Base-by-base conservation (phyloP, 164 flowering plant genomes). In the Malania oleifera region DNA sequence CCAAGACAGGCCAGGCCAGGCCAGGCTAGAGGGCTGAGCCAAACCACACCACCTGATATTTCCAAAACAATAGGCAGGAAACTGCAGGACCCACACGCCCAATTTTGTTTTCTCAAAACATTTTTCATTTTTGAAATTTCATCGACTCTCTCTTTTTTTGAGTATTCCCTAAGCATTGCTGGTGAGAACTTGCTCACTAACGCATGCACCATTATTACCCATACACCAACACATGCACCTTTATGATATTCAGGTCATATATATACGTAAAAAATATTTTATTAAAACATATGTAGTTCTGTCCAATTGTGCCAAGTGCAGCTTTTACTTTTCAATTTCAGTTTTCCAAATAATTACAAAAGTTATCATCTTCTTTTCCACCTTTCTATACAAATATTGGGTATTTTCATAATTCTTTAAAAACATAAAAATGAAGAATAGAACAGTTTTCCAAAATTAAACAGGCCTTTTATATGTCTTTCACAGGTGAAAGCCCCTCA, bases 131-230 rank as follows among this genome's bases (percentile, higher is more conserved):
- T 39, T 52, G 24, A 0, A 27, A 27, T 20, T 41, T 43, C 38
- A 52, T 52, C 37, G 59, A 55, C 66, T 52, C 65, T n/a, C n/a
- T n/a, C n/a, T n/a, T 38, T 11, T 62, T 56, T 71, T 67, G 80
- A 71, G 78, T 76, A 66, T 47, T 62, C 67, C 62, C 65, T 41
- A 73, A 78, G 82, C 72, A 66, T 70, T 65, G 64, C 70, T 75
- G 78, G 70, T 78, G 75, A 67, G 68, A 28, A 47, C 61, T 67
- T 61, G 58, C 66, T 72, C 72, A 68, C 68, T 45, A 18, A 70
- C 77, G 69, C 73, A 71, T 71, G 76, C 79, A 65, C 63, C 67
- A 70, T 78, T 70, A 70, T 68, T 60, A 64, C 72, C 41, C 17
- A 58, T 48, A 39, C 59, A 57, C 52, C 38, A 59, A 69, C 82